Conservation (phyloP, 805 yeast species). For the Candida arabinofermentans region DNA sequence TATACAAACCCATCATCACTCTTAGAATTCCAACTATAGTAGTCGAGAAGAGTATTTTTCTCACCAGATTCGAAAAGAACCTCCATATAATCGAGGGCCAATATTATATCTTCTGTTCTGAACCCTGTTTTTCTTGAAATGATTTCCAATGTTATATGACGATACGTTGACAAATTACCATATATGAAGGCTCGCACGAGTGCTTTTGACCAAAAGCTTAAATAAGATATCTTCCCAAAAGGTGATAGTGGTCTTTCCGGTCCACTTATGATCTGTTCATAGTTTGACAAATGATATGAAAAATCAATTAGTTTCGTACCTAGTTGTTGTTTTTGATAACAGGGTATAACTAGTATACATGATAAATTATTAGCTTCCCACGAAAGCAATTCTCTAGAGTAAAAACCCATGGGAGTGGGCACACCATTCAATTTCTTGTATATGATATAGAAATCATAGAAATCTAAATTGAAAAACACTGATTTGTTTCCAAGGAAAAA, state of each 20-base stretch:
- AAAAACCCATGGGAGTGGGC: conserved; percentile 78
- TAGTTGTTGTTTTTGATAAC: conserved; percentile 73
- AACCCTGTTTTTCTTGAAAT: conserved; percentile 60
- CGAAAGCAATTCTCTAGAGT: conserved; percentile 80
- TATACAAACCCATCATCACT: conserved; percentile 16
- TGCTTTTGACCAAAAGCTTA: conserved; percentile 68
- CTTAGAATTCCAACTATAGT: conserved; percentile 19
- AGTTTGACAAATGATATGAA: conserved; percentile 70
- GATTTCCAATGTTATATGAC: conserved; percentile 40
- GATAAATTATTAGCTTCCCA: conserved; percentile 84
- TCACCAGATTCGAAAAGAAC: conserved; percentile 32
- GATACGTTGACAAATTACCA: conserved; percentile 33
- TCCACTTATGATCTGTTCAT: conserved; percentile 66
- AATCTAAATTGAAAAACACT: conserved; percentile 72
- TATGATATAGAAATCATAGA: conserved; percentile 74
- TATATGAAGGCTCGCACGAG: conserved; percentile 41
- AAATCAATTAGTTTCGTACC: conserved; percentile 82
- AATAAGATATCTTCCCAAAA: conserved; percentile 70
- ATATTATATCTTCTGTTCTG: conserved; percentile 54
- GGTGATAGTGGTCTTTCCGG: conserved; percentile 91
- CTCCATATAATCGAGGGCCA: conserved; percentile 55
- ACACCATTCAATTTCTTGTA: conserved; percentile 45
- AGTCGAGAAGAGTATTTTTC: conserved; percentile 25
- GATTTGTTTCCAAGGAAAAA: conserved; percentile 88
- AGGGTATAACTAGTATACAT: conserved; percentile 88